Evolutionary conservation across 345 rosid species (phyloP), one percentile per base, ranked within the genome.

Genomic region (Hirschfeldia incana): DNA sequence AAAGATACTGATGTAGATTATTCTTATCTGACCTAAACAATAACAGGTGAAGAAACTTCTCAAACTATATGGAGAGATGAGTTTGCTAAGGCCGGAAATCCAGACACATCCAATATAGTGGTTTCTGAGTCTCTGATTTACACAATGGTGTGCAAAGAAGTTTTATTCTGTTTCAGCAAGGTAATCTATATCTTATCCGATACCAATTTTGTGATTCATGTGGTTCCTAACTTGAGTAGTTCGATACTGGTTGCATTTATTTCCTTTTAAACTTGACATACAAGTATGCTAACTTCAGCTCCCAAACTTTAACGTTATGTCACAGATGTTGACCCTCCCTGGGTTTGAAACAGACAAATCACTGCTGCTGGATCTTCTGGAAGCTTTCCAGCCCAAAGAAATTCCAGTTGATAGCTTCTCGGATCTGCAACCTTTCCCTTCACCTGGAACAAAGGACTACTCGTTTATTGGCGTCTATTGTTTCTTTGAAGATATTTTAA

Each of bases 101-200:
- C 93, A 55, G 83, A 82, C 74, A 72, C 81, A 65, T 79, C 74
- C 39, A 84, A 73, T 42, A 10, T 84, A 70, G 69, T 86, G 57
- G 84, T 86, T 65, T 84, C 93, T 30, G 86, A 80, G 37, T 82
- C 83, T 84, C 83, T 85, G 62, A 85, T 85, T 69, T 82, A 92
- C 27, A 67, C 84, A 59, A 77, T 72, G 78, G 85, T 87, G 13
- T 83, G 83, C 71, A 88, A 84, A 85, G 97, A 93, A 88, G 83
- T 89, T 67, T 88, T 93, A 78, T 76, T 74, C 77, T 81, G 87
- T 85, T 84, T 91, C 74, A 85, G 82, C 61, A 91, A 93, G 94
- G 98, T 89, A 74, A 80, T 16, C 60, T 65, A 8, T 67, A 61
- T 51, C 55, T 39, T 60, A 12, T 39, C 30, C 34, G 1, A 51